Evolutionary conservation across 805 yeast species (phyloP).

Genomic region (Candida ovalis): DNA sequence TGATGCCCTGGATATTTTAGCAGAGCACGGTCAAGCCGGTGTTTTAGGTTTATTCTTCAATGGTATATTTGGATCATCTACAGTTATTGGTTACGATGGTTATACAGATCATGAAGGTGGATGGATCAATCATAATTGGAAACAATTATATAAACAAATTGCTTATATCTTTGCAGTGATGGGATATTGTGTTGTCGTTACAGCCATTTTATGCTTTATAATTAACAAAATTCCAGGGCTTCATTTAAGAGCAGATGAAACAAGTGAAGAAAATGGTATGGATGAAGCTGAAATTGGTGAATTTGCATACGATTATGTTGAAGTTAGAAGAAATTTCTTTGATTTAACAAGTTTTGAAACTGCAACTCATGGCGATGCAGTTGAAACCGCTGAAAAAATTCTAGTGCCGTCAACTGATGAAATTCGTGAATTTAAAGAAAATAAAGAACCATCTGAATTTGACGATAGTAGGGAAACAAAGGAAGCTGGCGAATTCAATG

Average conservation of each 20-base stretch:
- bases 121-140: slow-evolving; percentile 87
- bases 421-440: background rate
- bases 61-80: slow-evolving; percentile 80
- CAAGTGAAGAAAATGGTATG: slow-evolving; percentile 83
- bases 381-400: slow-evolving; percentile 3
- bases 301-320: slow-evolving; percentile 98
- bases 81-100: slow-evolving; percentile 90
- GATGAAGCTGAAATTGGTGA: slow-evolving; percentile 98
- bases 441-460: background rate
- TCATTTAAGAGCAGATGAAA: slow-evolving; percentile 73
- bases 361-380: slow-evolving; percentile 9
- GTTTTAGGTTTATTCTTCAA: slow-evolving; percentile 85
- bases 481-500: background rate
- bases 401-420: background rate
- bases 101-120: slow-evolving; percentile 84
- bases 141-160: slow-evolving; percentile 85
- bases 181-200: slow-evolving; percentile 73
- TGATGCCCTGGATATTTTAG: slow-evolving; percentile 90
- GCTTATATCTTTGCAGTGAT: slow-evolving; percentile 73
- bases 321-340: slow-evolving; percentile 87
- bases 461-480: background rate
- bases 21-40: slow-evolving; percentile 99
- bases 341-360: slow-evolving; percentile 23
- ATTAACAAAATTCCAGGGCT: slow-evolving; percentile 79
- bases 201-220: slow-evolving; percentile 70